Percentiles rank a stretch among this genome's conserved stretches.
Conservation (phyloP, 495 filamentous ascomycete species). For the Penicillium atrosanguineum region DNA sequence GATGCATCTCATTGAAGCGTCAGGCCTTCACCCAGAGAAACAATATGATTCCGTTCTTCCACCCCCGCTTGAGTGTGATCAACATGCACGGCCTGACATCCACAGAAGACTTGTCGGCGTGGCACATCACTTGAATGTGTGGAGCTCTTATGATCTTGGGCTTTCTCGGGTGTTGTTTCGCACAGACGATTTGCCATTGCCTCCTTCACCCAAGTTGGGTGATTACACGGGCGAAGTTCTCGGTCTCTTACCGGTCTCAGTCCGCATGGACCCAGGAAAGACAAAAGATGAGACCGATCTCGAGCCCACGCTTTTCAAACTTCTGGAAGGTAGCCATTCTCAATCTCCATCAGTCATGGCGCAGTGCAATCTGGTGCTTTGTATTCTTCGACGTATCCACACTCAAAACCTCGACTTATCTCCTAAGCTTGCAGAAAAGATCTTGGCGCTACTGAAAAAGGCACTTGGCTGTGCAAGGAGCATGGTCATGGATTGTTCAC, state of each 20-base stretch:
- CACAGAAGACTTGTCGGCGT: constrained; percentile 39
- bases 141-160: constrained; percentile 51
- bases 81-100: constrained; percentile 19
- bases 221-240: constrained; percentile 40
- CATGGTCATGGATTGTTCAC: constrained; percentile 33
- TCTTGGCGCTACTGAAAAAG: constrained; percentile 25
- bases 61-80: constrained; percentile 16
- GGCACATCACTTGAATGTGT: constrained; percentile 44
- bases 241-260: constrained; percentile 33
- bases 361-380: constrained; percentile 49
- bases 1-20: constrained; percentile 53
- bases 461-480: constrained; percentile 30
- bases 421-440: constrained; percentile 20
- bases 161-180: constrained; percentile 41
- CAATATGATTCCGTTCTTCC: constrained; percentile 16
- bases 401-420: constrained; percentile 36
- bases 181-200: constrained; percentile 22
- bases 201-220: constrained; percentile 17
- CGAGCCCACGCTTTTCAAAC: constrained; percentile 16
- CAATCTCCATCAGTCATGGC: constrained; percentile 39
- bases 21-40: constrained; percentile 42
- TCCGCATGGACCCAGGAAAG: constrained; percentile 34
- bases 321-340: constrained; percentile 28
- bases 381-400: constrained; percentile 44
- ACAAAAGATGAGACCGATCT: constrained; percentile 29